Percentiles rank a stretch among this genome's conserved stretches.
Evolutionary conservation across 768 basidiomycete genomes (phyloP).

Genomic region (Boletales sp.): DNA sequence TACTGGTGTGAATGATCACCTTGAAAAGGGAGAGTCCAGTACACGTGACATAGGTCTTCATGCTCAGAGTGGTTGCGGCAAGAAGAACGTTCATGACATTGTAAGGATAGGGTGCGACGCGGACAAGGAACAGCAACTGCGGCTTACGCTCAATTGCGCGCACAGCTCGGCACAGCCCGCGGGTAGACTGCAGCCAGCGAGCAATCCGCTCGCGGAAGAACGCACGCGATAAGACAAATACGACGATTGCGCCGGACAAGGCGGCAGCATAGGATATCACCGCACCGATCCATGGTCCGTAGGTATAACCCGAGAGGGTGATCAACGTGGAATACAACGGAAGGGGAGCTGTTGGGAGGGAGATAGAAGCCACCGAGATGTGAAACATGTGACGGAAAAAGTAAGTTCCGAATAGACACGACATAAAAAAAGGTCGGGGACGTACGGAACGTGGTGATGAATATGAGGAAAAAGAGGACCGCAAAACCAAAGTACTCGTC

Average conservation of each 20-base stretch:
- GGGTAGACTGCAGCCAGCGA: conserved; percentile 66
- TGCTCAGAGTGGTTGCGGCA: conserved; percentile 76
- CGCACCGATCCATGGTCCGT: conserved; percentile 79
- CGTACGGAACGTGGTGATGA: conserved; percentile 86
- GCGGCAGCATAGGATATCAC: conserved; percentile 86
- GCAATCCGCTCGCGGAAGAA: conserved; percentile 70
- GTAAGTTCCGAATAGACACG: conserved; percentile 9
- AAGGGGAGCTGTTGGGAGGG: conserved; percentile 60
- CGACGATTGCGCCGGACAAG: conserved; percentile 76
- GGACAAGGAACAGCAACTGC: conserved; percentile 84
- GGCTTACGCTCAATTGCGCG: conserved; percentile 86
- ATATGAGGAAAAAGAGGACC: conserved; percentile 78
- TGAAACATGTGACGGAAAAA: background rate
- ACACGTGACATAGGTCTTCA: conserved; percentile 74
- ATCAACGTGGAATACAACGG: conserved; percentile 94
- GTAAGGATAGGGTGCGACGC: conserved; percentile 88
- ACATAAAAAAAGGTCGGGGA: conserved; percentile 8
- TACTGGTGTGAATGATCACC: conserved; percentile 84
- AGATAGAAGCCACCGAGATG: conserved; percentile 7
- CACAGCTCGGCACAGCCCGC: conserved; percentile 75
- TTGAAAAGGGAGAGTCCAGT: conserved; percentile 86
- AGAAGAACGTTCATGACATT: conserved; percentile 96
- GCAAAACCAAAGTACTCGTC: conserved; percentile 73
- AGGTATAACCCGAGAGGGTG: conserved; percentile 88
- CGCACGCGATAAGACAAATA: conserved; percentile 75